A percentile compares a stretch with the other conserved stretches of the same genome.
These are phyloP conservation scores for Komagataea norvegica DNA, from an alignment of 1,139 yeast genomes.

Conservation along the genomic window DNA sequence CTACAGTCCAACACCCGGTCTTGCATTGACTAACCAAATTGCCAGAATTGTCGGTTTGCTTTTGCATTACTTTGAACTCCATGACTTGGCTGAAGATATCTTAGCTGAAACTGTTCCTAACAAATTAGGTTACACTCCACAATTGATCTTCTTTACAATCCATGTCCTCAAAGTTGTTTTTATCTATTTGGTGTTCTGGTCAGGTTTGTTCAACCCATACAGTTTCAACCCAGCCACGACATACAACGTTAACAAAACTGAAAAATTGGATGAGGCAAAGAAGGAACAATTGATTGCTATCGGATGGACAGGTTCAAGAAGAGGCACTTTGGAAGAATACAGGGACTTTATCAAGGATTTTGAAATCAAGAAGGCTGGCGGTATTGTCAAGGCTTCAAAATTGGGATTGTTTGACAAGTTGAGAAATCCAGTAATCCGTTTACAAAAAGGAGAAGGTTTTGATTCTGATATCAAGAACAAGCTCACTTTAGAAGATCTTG, in stretches of 20 bases:
- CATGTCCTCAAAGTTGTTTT: slow-evolving; percentile 59
- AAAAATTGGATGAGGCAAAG: slow-evolving; percentile 27
- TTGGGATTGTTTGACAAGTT: slow-evolving; percentile 63
- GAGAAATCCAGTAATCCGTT: slow-evolving; percentile 54
- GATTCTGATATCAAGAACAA: slow-evolving; percentile 47
- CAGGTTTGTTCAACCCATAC: slow-evolving; percentile 77
- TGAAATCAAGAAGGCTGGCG: slow-evolving; percentile 66
- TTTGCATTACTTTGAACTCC: slow-evolving; percentile 33
- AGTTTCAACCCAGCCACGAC: slow-evolving; percentile 41
- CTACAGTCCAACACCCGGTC: slow-evolving; percentile 89
- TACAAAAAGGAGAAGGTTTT: slow-evolving; percentile 80
- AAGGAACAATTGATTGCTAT: slow-evolving; percentile 56
- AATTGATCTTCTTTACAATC: slow-evolving; percentile 62
- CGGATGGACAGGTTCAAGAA: slow-evolving; percentile 93
- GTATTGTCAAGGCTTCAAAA: slow-evolving; percentile 73
- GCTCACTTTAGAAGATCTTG: slow-evolving; percentile 30
- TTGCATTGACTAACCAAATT: slow-evolving; percentile 67
- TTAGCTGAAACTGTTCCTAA: slow-evolving; percentile 41
- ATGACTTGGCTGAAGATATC: slow-evolving; percentile 41
- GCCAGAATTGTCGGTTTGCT: slow-evolving; percentile 36
- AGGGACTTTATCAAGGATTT: slow-evolving; percentile 63
- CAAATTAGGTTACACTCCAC: slow-evolving; percentile 43
- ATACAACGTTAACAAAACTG: slow-evolving; percentile 23
- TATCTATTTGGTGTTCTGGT: slow-evolving; percentile 54
- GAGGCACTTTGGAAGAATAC: slow-evolving; percentile 67